Evolutionary conservation across 305 asterid species (phyloP), one percentile per base, ranked within the genome.

Genomic region (Ajuga reptans): DNA sequence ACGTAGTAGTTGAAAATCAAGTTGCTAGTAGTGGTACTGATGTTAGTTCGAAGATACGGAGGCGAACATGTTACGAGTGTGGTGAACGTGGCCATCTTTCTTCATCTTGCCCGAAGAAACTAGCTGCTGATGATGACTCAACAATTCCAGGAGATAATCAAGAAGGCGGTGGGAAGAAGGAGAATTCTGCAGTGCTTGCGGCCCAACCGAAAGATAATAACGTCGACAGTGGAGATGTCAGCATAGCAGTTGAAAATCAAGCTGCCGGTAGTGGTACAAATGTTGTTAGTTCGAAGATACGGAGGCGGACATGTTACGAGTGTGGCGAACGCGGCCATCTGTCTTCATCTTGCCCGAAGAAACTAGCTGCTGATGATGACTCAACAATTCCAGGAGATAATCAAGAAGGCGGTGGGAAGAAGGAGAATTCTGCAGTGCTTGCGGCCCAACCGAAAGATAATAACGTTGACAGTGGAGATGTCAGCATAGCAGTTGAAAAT

Each of bases 321-420:
- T 90, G 99, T 68, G 97, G 96, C 52, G 95, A 89, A 68, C 83
- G 79, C 1, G 99, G 95, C n/a, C 99, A 93, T 66, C 87, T 91
- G 60, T 89, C 95, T 10, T 89, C 96, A 1, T 66, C 89, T 60
- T 93, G 99, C 83, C 93, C 90, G 4, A 88, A 87, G 64, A 84
- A 61, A 66, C 82, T 73, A 72, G 85, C 84, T 41, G 74, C 79
- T 31, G 90, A n/a, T n/a, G n/a, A n/a, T n/a, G n/a, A n/a, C n/a
- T n/a, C n/a, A n/a, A n/a, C 85, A 57, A 41, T 24, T 4, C 75
- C 75, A 24, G 75, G 55, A 46, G 54, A 74, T 46, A 17, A 66
- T 54, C 77, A 79, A 59, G 64, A 36, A 1, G 46, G 37, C 16
- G 39, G 10, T 16, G 64, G 69, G 60, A 46, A 72, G 78, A 80